Base-by-base conservation (phyloP, 345 rosid species). In the Streptanthus diversifolius region DNA sequence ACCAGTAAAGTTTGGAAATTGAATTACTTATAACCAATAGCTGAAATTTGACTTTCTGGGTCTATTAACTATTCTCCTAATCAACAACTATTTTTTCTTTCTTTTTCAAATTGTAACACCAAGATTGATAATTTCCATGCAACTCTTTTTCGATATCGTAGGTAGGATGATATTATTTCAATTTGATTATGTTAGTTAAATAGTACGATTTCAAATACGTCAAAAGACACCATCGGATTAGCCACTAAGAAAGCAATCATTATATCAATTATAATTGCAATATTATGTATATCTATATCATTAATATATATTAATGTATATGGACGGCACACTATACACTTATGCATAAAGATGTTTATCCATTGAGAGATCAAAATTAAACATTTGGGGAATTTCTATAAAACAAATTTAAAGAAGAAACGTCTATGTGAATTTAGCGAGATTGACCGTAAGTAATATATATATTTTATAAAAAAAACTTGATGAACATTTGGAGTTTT, bases 161-260 rank as follows among this genome's bases (percentile, higher is more conserved):
- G 67, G 33, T 65, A 56, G 59, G 71, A 18, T 13, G 51, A 4
- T 15, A 54, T 14, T 65, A 73, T 58, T 52, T 65, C 56, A 56
- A 54, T 13, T 73, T 65, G 66, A 73, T 52, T 35, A 45, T 43
- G 32, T 65, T 57, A 33, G 11, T 47, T 37, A 19, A 48, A 25
- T 27, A 66, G 61, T 58, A 58, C 55, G 61, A 32, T 74, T 67
- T 74, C 73, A 33, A n/a, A 30, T 55, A 30, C 61, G 55, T 49
- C 73, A 58, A 49, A 29, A 67, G 73, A 67, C 78, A 74, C 73
- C 62, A 74, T 22, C 27, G 13, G 30, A 70, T 67, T 74, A 67
- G 63, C 73, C 37, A 67, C 22, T 74, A 59, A 59, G 19, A 66
- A 58, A 74, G 68, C 41, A 49, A 51, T 52, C 44, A 74, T 59